These are phyloP conservation scores for Microdochium paspali DNA, from an alignment of 2,329 filamentous ascomycete species.

Conservation along the genomic window DNA sequence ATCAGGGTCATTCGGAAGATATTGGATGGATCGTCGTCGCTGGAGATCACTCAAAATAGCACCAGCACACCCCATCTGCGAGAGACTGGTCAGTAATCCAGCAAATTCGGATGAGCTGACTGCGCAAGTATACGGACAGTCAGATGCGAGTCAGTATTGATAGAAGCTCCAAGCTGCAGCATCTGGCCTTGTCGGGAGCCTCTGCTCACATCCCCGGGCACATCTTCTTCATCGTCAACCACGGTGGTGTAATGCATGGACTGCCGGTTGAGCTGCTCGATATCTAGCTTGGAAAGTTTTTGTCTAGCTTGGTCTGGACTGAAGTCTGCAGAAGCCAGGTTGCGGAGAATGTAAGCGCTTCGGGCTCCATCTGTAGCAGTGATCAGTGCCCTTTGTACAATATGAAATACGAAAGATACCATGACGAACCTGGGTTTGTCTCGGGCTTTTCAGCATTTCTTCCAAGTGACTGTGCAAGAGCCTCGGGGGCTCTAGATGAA, in stretches of 20 bases:
- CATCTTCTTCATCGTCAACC: slow-evolving; percentile 26
- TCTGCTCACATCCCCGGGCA: slow-evolving; percentile 27
- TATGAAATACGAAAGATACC: neutral
- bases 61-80: slow-evolving; percentile 70
- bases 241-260: slow-evolving; percentile 55
- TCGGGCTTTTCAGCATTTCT: slow-evolving; percentile 21
- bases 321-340: slow-evolving; percentile 65
- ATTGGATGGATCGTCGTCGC: slow-evolving; percentile 53
- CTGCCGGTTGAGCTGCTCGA: slow-evolving; percentile 36
- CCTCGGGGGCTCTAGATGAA: slow-evolving; percentile 33
- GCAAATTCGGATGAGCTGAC: neutral
- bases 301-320: slow-evolving; percentile 54
- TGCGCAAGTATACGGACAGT: slow-evolving; percentile 39
- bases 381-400: slow-evolving; percentile 5
- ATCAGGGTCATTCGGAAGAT: slow-evolving; percentile 49
- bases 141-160: slow-evolving; percentile 65
- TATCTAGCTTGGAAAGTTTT: slow-evolving; percentile 51
- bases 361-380: slow-evolving; percentile 20
- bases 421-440: slow-evolving; percentile 13
- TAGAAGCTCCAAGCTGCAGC: slow-evolving; percentile 57
- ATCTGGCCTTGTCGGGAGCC: slow-evolving; percentile 52
- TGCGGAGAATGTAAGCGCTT: slow-evolving; percentile 47
- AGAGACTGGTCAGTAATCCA: slow-evolving; percentile 9
- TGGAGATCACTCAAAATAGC: slow-evolving; percentile 74
- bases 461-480: slow-evolving; percentile 25